A percentile compares a stretch with the other conserved stretches of the same genome.
Conservation (phyloP, 2,329 filamentous ascomycete genomes). For the Aaosphaeria arxii region DNA sequence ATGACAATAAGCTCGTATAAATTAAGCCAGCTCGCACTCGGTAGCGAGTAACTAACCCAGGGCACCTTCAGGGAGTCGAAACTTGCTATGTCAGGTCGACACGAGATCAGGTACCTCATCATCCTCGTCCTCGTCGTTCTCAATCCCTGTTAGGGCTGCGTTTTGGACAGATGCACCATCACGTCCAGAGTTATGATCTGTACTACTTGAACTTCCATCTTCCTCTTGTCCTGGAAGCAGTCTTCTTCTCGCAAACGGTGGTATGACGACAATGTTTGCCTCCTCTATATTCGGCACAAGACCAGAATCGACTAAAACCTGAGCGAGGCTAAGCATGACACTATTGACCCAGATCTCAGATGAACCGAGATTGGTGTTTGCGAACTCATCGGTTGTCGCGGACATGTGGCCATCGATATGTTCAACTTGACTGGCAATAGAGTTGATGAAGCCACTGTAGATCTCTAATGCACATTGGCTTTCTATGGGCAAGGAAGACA, state of each 20-base stretch:
- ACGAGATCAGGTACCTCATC: no score
- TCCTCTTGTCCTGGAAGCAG: slow-evolving; percentile 10
- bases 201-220: no score
- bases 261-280: slow-evolving; percentile 1
- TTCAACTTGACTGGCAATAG: not conserved
- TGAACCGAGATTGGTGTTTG: not conserved
- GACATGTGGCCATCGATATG: not conserved
- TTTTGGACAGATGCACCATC: no score
- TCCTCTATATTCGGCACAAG: not conserved
- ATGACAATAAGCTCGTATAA: no score
- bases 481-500: not conserved
- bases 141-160: no score
- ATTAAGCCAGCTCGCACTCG: no score
- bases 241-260: slow-evolving; percentile 1
- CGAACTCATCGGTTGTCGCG: not conserved
- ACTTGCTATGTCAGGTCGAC: no score
- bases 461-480: not conserved
- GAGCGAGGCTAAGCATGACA: not conserved
- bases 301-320: not conserved
- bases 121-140: no score
- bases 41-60: no score
- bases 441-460: not conserved
- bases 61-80: no score
- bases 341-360: not conserved
- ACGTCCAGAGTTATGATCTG: no score